Evolutionary conservation across 352 stramenopile species (phyloP), one percentile per base, ranked within the genome.

Genomic region (Phytophthora capsici): DNA sequence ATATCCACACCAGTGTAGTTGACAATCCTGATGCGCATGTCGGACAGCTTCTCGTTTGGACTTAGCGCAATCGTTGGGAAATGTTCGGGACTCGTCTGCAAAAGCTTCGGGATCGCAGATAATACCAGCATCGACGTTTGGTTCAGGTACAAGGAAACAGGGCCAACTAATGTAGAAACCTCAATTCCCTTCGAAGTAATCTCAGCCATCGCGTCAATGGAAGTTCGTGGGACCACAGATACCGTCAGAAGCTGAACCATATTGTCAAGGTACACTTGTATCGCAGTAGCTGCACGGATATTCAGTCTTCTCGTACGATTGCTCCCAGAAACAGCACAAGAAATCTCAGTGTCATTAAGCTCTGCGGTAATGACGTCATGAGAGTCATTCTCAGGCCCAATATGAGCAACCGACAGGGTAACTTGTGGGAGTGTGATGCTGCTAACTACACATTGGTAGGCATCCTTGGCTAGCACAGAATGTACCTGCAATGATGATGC

Each of bases 41-140:
- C 71, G 7, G 76, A 72, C n/a, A 88, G 60, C 45, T 75, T 73
- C 1, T 77, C 50, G 14, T 72, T 50, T 6, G 63, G 34, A 45
- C 37, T 55, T 53, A 41, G 3, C n/a, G 20, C 20, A 30, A 32
- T 17, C 3, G 10, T 12, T 9, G 55, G 22, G 14, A 37, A 59
- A 25, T n/a, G 34, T 12, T 37, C 69, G 6, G 16, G 6, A 8
- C 68, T 44, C 17, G 37, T 17, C 6, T 57, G 57, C 23, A 89
- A 47, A 40, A 89, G 63, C n/a, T 73, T 82, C 4, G 82, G 71
- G 10, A 93, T 70, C 6, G 78, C 80, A 26, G 75, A 78, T 28
- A 93, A 34, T 45, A 91, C 68, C 6, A 94, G 47, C 45, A 91
- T 88, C 10, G 84, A 79, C 4, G 84, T 91, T 40, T 91, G 86